These are phyloP conservation scores for Acaromyces ingoldii DNA, from an alignment of 1,284 basidiomycete genomes.

Conservation along the genomic window DNA sequence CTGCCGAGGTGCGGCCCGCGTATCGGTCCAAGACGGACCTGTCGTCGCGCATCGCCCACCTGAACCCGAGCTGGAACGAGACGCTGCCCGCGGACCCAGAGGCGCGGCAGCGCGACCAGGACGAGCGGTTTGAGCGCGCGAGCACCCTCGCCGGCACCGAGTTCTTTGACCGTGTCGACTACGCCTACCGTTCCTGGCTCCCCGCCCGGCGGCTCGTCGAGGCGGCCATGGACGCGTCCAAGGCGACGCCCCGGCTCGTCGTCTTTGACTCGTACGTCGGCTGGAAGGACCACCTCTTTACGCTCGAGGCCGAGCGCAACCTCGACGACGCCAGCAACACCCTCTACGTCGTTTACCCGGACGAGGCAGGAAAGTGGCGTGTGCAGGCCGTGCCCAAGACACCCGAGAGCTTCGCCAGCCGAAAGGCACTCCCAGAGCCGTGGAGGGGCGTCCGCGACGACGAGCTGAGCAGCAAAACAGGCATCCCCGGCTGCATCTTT, in stretches of 20 bases:
- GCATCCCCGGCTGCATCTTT: conserved; percentile 77
- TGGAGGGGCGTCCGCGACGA: conserved; percentile 92
- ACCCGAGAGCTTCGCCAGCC: conserved; percentile 78
- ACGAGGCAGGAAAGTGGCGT: conserved; percentile 75
- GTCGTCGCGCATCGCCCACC: conserved; percentile 37
- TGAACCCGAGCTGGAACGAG: conserved; percentile 50
- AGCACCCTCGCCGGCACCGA: conserved; percentile 79
- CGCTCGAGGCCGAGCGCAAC: conserved; percentile 61
- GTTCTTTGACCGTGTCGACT: conserved; percentile 74
- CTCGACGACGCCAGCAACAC: conserved; percentile 54
- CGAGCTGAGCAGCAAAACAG: conserved; percentile 66
- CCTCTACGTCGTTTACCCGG: conserved; percentile 82
- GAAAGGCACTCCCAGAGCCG: conserved; percentile 82
- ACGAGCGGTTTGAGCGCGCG: conserved; percentile 65
- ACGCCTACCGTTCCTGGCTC: conserved; percentile 83
- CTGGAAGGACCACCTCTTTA: conserved; percentile 94
- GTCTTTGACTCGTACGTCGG: conserved; percentile 75
- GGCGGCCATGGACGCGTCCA: conserved; percentile 62
- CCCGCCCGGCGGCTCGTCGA: conserved; percentile 81
- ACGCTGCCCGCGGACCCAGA: conserved; percentile 2
- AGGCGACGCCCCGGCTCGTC: conserved; percentile 69
- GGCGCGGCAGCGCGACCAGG: conserved; percentile 22
- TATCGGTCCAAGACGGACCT: conserved; percentile 48
- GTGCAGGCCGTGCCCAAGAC: conserved; percentile 84
- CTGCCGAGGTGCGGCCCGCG: conserved; percentile 24